These are phyloP conservation scores for Blastobotrys niveus DNA, from an alignment of 1,139 yeast species.

Conservation along the genomic window DNA sequence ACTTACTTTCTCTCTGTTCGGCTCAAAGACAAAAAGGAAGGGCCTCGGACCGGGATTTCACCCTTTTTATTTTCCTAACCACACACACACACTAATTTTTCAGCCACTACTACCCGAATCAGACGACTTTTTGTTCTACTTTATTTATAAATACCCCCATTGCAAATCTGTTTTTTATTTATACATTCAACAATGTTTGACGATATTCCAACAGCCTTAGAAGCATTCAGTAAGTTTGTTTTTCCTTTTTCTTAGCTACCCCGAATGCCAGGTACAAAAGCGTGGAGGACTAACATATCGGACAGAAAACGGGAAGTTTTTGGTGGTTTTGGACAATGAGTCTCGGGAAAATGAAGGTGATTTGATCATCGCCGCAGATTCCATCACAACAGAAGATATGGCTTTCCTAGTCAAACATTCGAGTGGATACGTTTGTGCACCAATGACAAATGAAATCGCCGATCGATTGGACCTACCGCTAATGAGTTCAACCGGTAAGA, in stretches of 20 bases:
- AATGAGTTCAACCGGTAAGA: slow-evolving; percentile 51
- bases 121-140: too few relatives aligned
- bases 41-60: too few relatives aligned
- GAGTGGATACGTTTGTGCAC: slow-evolving; percentile 92
- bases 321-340: slow-evolving; percentile 94
- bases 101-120: too few relatives aligned
- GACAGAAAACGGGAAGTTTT: slow-evolving; percentile 70
- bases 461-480: slow-evolving; percentile 74
- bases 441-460: slow-evolving; percentile 71
- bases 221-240: slow-evolving; percentile 50
- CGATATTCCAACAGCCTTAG: slow-evolving; percentile 66
- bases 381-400: slow-evolving; percentile 77
- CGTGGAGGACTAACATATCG: background rate
- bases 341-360: slow-evolving; percentile 97
- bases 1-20: too few relatives aligned
- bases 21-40: too few relatives aligned
- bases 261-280: background rate
- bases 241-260: background rate
- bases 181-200: slow-evolving; percentile 46
- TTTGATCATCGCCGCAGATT: slow-evolving; percentile 83
- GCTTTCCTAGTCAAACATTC: slow-evolving; percentile 84
- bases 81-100: too few relatives aligned
- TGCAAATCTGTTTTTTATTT: too few relatives aligned
- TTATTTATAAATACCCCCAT: too few relatives aligned
- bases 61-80: too few relatives aligned